Evolutionary conservation across 2,329 filamentous ascomycete species (phyloP), one percentile per base, ranked within the genome.

Genomic region (Verticillium nubilum): DNA sequence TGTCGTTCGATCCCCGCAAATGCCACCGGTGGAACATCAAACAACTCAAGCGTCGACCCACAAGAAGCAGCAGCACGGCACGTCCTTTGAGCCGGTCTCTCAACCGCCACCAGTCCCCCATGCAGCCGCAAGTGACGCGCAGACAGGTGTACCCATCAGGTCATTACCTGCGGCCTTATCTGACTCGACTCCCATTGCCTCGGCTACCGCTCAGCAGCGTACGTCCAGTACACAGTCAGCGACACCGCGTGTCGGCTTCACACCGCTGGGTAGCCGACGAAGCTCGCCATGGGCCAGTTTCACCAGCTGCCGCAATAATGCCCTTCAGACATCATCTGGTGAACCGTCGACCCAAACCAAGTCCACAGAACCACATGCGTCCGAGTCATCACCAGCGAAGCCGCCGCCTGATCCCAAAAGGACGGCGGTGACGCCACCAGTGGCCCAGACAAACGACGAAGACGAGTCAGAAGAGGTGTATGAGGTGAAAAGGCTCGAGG

Each of bases 401-500:
- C 13, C 59, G 54, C 2, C 56, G 57, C n/a, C 25, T 7, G 7
- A n/a, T 25, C 5, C 42, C n/a, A 50, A 23, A 19, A 52, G 29
- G 27, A 5, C 37, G 10, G 5, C 25, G 12, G 13, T 12, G 25
- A 54, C 28, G 10, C 15, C 19, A 1, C 42, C 15, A 28, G n/a
- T 17, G 33, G 37, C 28, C 52, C 17, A n/a, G n/a, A 6, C 15
- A 57, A 35, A 12, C 56, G 57, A 63, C 29, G 37, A 62, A 52
- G 57, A 67, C 6, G 60, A 64, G 4, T 66, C 63, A 2, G 67
- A 74, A 52, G 61, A 68, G 23, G 66, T 66, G 12, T 82, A 76
- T 71, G 74, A 77, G 13, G 78, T 83, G 1, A 72, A 80, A 52
- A 67, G 73, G 2, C 68, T 83, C 1, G 76, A 80, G 60, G 77